Evolutionary conservation across 805 yeast species (phyloP), one percentile per base, ranked within the genome.

Genomic region (Metschnikowia continentalis): DNA sequence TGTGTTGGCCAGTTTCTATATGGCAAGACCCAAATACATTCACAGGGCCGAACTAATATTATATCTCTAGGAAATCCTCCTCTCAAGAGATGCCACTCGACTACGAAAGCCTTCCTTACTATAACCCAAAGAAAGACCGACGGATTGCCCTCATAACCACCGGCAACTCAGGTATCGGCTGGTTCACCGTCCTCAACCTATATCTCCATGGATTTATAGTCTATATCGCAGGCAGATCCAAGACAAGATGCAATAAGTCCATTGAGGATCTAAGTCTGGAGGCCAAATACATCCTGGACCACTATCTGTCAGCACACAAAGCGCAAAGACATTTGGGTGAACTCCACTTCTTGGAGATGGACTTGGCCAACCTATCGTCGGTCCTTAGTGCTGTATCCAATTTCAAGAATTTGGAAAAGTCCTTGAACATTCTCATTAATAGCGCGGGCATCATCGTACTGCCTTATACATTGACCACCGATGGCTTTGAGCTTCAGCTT

Each of bases 391-490:
- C 89, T 0, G 80, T 79, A 11, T 59, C 63, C 7, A 68, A 68
- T 33, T 75, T 86, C 52, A 67, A 67, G 39, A 64, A 65, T 14
- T 56, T 68, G 47, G 92, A 86, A 56, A 62, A 66, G 26, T 54
- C 69, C 17, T 63, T 89, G 32, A 83, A 88, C 63, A 66, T 88
- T 20, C 71, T 89, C 33, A 76, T 89, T 42, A 81, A 87, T 58
- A 89, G 88, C 65, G 91, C 96, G 1, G 94, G 95, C 2, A 81
- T 85, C 5, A 84, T 86, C 82, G 90, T 86, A 14, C 72, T 83
- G n/a, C 92, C 95, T 0, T 82, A 72, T 63, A 71, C 78, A 19
- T 57, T 74, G 32, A 86, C 96, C 0, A 75, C 71, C 35, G 90
- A 86, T 58, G 82, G 81, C 3, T 87, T 86, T 63, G 96, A 90